Evolutionary conservation across 2,329 filamentous ascomycete species (phyloP), one percentile per base, ranked within the genome.

Genomic region (Diaporthe eres): DNA sequence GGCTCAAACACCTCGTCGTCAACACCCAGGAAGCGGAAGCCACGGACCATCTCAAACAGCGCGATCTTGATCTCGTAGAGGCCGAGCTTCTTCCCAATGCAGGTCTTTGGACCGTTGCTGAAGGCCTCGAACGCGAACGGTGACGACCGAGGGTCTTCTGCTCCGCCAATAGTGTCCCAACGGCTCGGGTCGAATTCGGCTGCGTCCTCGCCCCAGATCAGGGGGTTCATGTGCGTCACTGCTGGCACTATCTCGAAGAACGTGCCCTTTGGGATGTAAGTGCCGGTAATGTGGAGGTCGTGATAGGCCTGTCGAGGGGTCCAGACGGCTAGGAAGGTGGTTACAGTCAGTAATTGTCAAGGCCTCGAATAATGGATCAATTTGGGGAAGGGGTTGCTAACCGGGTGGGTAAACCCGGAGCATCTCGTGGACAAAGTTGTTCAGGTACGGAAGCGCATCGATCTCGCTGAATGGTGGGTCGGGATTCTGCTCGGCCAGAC

Each of bases 31-130:
- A 57, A 57, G 28, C 53, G 53, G 28, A 22, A 57, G 2, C 53
- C 1, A 17, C 77, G 75, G 34, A 85, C 75, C 60, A 85, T 73
- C 75, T 83, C 81, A 5, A 82, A 75, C 15, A 86, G 51, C 8
- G 84, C 78, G 7, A 80, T 77, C 79, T 86, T 86, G 77, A 86
- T 82, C 78, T 85, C 84, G 71, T 85, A 74, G 58, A 83, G 74
- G 1, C 83, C 80, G 37, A 84, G 81, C 17, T 78, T 81, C 75
- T 81, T 83, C n/a, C 85, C 85, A 47, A 85, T 85, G 77, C 84
- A 86, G 60, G 81, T 80, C 28, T 84, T 79, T 15, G 84, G 82
- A 7, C 84, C 85, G 68, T 84, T 81, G 72, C 83, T 79, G 75
- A 57, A 57, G 28, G 53, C 7, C 53, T 34, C 9, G 53, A 57